Base-by-base conservation (phyloP, 2,329 filamentous ascomycete genomes). In the Drechslerella coelobrocha region DNA sequence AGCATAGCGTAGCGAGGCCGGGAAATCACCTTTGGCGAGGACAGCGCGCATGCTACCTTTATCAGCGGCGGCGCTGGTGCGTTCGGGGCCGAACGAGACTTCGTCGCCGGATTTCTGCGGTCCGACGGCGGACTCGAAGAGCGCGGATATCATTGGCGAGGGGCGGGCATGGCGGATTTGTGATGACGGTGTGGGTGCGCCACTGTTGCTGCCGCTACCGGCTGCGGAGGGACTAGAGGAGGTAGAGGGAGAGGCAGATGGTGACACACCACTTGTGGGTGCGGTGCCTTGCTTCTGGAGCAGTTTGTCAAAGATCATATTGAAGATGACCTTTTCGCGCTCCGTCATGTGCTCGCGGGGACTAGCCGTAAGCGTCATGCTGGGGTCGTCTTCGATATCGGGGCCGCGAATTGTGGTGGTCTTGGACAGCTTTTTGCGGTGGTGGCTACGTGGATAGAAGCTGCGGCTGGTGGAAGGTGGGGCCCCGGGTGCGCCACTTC, bases 111-210 rank as follows among this genome's bases (percentile, higher is more conserved):
- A 51, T 12, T 68, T 60, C 29, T 75, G 74, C 4, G 74, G 74
- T 0, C 75, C 75, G 5, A 76, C 72, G 3, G 75, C 74, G 9
- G 68, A 73, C 27, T 75, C 73, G 43, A 76, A 75, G 8, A 76
- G 59, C 2, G 73, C 73, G 4, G 66, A 63, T 9, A 71, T 62
- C 66, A 71, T 71, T 7, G 66, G 66, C 2, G 59, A 63, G 2
- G 66, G 66, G 3, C 59, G 31, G 1, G 17, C n/a, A 26, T 71
- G 66, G 19, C 47, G 39, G 10, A 69, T 48, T 47, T 59, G 61
- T 10, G 34, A 39, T 10, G 50, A 12, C 0, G 56, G 61, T 2
- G 34, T 12, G 14, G 45, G 34, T n/a, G 34, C 12, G 34, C 34
- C 34, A n/a, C n/a, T n/a, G n/a, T n/a, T n/a, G n/a, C n/a, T n/a